phyloP scores from a whole-genome alignment of 1,284 basidiomycete species.

The Moesziomyces antarcticus region DNA sequence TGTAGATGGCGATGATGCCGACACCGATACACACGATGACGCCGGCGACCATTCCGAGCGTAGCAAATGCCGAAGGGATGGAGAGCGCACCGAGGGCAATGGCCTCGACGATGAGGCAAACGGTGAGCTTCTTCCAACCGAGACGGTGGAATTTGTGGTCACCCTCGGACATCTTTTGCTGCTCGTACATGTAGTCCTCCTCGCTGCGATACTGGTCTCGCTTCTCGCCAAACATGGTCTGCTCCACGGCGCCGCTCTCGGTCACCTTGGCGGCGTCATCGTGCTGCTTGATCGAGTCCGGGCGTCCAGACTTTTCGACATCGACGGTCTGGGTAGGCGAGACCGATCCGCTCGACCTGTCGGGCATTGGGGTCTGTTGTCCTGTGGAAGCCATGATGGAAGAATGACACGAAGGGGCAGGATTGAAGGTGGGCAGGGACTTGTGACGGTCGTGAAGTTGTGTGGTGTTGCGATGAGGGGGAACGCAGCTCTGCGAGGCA shows the following conservation, averaged over 20 bases:
- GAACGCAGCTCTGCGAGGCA: background rate
- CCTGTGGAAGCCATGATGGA: conserved; percentile 36
- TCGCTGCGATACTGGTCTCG: conserved; percentile 50
- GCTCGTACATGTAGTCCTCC: conserved; percentile 53
- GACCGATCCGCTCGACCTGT: conserved; percentile 26
- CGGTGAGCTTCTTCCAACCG: conserved; percentile 56
- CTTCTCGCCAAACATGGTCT: conserved; percentile 53
- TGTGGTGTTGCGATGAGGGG: background rate
- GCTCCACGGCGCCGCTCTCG: conserved; percentile 2
- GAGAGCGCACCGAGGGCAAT: conserved; percentile 58
- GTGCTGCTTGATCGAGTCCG: conserved; percentile 20
- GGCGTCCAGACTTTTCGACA: conserved; percentile 26
- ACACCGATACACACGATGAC: conserved; percentile 50
- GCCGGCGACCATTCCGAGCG: conserved; percentile 59
- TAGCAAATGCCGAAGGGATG: conserved; percentile 53
- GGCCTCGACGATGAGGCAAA: conserved; percentile 62
- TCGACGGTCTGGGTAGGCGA: conserved; percentile 35
- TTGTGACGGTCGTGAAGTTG: background rate
- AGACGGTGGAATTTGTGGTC: conserved; percentile 57
- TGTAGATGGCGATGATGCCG: conserved; percentile 59
- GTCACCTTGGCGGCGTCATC: conserved; percentile 14
- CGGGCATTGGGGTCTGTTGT: conserved; percentile 17
- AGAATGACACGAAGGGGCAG: background rate
- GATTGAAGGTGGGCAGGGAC: background rate
- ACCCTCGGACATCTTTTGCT: conserved; percentile 43